Conservation (phyloP, 495 filamentous ascomycete genomes). For the Xylaria telfairii region DNA sequence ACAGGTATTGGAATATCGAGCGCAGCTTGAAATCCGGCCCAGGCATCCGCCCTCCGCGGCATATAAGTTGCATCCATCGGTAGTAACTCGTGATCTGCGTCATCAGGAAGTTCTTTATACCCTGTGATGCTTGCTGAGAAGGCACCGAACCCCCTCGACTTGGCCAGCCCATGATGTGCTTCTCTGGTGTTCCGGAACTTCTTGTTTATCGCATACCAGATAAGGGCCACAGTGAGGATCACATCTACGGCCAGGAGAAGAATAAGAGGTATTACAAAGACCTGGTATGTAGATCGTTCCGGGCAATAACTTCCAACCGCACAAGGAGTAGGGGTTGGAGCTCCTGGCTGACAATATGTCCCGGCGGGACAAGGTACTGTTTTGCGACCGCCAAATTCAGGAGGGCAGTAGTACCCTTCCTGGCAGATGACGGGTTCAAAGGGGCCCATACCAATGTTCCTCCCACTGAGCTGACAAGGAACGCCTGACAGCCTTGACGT, state of each 20-base stretch:
- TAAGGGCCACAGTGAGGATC: conserved; percentile 39
- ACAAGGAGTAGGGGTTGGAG: conserved; percentile 49
- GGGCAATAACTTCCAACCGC: conserved; percentile 49
- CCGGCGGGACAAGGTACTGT: conserved; percentile 49
- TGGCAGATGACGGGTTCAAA: conserved; percentile 55
- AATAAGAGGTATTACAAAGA: conserved; percentile 46
- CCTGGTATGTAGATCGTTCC: conserved; percentile 41
- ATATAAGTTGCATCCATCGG: conserved; percentile 40
- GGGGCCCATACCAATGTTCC: conserved; percentile 44
- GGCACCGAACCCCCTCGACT: conserved; percentile 27
- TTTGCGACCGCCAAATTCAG: conserved; percentile 35
- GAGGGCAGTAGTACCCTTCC: conserved; percentile 52
- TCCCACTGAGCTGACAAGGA: conserved; percentile 39
- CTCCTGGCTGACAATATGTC: conserved; percentile 52
- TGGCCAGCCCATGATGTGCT: conserved; percentile 22
- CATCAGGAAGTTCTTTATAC: conserved; percentile 44
- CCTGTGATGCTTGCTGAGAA: conserved; percentile 26
- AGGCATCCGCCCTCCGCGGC: conserved; percentile 31
- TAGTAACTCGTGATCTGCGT: conserved; percentile 37
- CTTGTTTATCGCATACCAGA: conserved; percentile 38
- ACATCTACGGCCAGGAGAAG: conserved; percentile 52
- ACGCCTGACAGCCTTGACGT: conserved; percentile 42
- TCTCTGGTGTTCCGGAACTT: conserved; percentile 32
- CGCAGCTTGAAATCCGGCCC: conserved; percentile 47
- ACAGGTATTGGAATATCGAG: conserved; percentile 37